Evolutionary conservation across 345 rosid genomes (phyloP).

Genomic region (Reutealis trisperma): DNA sequence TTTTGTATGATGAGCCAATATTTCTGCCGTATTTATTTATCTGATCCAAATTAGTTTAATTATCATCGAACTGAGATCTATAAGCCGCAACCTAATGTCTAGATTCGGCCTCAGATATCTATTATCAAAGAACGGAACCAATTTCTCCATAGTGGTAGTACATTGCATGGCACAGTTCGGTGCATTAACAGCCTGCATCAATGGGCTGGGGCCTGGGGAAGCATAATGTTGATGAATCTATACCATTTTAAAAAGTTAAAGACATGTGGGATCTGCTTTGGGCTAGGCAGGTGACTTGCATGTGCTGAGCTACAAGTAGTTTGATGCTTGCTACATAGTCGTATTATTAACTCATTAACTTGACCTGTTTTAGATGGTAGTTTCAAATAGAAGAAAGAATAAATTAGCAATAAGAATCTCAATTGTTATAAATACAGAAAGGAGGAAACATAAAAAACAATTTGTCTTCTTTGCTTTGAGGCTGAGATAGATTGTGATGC

Average conservation of each 20-base stretch:
- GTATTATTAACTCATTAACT: background rate
- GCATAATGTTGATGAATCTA: background rate
- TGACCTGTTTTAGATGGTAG: background rate
- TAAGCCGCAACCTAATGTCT: background rate
- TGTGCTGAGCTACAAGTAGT: background rate
- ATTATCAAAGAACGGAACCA: background rate
- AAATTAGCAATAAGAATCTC: background rate
- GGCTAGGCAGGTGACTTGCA: background rate
- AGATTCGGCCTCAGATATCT: background rate
- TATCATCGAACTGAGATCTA: background rate
- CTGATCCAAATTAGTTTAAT: background rate
- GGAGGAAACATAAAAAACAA: background rate
- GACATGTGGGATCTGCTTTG: background rate
- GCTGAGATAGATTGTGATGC: background rate
- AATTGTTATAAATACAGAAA: background rate
- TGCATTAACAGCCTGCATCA: background rate
- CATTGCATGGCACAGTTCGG: background rate
- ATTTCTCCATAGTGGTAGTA: background rate
- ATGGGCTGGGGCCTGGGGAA: conserved; percentile 2
- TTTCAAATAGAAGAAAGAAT: background rate
- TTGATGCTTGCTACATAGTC: background rate
- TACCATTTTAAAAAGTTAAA: background rate
- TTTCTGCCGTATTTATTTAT: background rate
- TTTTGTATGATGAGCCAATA: background rate
- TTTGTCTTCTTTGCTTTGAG: background rate